Conservation (phyloP, 208 protist species). For the Crithidia sp. region DNA sequence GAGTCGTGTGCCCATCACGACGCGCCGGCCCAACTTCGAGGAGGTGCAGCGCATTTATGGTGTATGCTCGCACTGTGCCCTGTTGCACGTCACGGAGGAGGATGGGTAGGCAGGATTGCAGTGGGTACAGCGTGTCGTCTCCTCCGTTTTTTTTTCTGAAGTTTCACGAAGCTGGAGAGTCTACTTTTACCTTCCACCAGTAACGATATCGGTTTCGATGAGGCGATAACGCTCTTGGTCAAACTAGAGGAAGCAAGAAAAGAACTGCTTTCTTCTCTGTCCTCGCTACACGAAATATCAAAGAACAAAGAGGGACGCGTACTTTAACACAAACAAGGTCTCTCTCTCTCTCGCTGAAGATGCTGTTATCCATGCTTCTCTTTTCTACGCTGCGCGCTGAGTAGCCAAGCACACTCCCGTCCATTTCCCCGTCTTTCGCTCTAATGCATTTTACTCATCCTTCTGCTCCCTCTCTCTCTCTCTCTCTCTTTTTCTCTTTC, state of each 20-base stretch:
- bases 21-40: conserved; percentile 78
- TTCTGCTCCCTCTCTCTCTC: neutral
- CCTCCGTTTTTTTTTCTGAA: neutral
- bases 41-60: conserved; percentile 85
- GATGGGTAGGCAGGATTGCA: neutral
- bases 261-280: too few species aligned
- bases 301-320: too few species aligned
- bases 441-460: neutral
- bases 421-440: too few species aligned
- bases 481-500: neutral
- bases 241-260: too few species aligned
- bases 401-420: too few species aligned
- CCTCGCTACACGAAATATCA: too few species aligned
- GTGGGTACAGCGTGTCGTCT: neutral
- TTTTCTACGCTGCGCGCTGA: neutral
- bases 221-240: too few species aligned
- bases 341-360: neutral
- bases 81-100: conserved; percentile 47
- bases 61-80: conserved; percentile 45
- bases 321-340: neutral
- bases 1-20: conserved; percentile 80
- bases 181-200: too few species aligned
- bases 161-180: too few species aligned
- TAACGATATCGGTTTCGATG: too few species aligned
- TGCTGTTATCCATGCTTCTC: neutral